phyloP scores from a whole-genome alignment of 257 asterid species.

The Plantago major region DNA sequence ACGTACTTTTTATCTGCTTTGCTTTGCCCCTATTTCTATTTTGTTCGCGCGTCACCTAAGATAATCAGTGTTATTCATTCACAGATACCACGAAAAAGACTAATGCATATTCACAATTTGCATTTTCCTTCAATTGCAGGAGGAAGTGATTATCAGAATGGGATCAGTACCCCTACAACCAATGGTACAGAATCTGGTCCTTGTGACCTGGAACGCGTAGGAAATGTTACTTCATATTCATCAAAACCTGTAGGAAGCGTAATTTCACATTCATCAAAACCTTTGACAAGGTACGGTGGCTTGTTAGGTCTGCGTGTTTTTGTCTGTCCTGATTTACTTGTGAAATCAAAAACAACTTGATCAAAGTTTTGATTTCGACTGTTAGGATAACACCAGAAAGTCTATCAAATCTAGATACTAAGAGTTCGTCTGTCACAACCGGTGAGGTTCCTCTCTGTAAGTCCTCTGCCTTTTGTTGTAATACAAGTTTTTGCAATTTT shows the following conservation, averaged over 20 bases:
- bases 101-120: too few species aligned
- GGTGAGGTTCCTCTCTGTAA: slow-evolving; percentile 40
- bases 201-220: slow-evolving; percentile 32
- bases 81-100: too few species aligned
- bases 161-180: slow-evolving; percentile 17
- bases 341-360: slow-evolving; percentile 6
- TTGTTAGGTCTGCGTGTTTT: neutral
- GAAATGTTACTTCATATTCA: slow-evolving; percentile 30
- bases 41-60: too few species aligned
- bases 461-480: slow-evolving; percentile 14
- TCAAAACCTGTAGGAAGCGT: too few species aligned
- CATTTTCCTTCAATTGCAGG: slow-evolving; percentile 29
- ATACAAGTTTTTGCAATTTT: too few species aligned
- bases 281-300: slow-evolving; percentile 35
- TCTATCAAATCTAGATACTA: slow-evolving; percentile 36
- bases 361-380: slow-evolving; percentile 20
- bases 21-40: too few species aligned
- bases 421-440: slow-evolving; percentile 32
- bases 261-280: slow-evolving; percentile 20
- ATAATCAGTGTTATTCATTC: too few species aligned
- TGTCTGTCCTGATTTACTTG: too few species aligned
- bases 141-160: slow-evolving; percentile 32
- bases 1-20: too few species aligned
- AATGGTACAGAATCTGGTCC: slow-evolving; percentile 36
- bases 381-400: slow-evolving; percentile 47